A percentile compares a stretch with the other conserved stretches of the same genome.
phyloP scores from a whole-genome alignment of 1,284 basidiomycete genomes.

The Apiotrichum domesticum region DNA sequence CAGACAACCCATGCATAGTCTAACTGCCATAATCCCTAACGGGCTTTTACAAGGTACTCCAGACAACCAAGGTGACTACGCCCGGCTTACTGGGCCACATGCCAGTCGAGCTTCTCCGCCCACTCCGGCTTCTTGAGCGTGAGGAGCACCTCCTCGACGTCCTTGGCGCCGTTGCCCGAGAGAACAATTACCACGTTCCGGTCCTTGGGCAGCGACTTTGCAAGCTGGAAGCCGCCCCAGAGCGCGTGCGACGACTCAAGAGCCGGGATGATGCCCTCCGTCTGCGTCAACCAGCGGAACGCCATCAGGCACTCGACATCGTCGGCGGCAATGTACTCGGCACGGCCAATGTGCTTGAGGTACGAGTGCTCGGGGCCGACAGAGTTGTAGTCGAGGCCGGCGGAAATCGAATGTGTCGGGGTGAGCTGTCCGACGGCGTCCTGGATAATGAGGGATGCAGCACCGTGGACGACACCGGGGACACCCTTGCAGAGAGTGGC shows the following conservation, averaged over 20 bases:
- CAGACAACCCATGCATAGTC: not conserved
- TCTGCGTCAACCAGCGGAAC: constrained; percentile 83
- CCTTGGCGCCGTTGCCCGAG: constrained; percentile 44
- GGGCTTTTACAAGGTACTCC: not conserved
- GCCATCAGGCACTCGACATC: constrained; percentile 89
- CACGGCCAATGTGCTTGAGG: constrained; percentile 88
- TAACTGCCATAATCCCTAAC: not conserved
- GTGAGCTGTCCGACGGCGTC: constrained; percentile 83
- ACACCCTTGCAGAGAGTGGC: constrained; percentile 86
- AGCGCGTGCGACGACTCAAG: constrained; percentile 94
- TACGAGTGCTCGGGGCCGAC: constrained; percentile 97
- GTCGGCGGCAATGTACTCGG: constrained; percentile 87
- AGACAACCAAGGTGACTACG: not conserved
- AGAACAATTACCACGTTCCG: constrained; percentile 71
- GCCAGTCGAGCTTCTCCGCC: constrained; percentile 86
- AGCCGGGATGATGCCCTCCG: constrained; percentile 96
- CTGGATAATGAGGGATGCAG: constrained; percentile 87
- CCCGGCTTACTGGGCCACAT: constrained; percentile 47
- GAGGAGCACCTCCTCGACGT: constrained; percentile 43
- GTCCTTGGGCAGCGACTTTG: constrained; percentile 77
- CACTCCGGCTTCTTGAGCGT: constrained; percentile 56
- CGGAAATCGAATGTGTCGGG: constrained; percentile 95
- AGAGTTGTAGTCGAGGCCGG: constrained; percentile 54
- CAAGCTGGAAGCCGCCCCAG: constrained; percentile 81
- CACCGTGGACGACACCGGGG: constrained; percentile 93